Evolutionary conservation across 805 yeast species (phyloP), one percentile per base, ranked within the genome.

Genomic region (Yamadazyma insecticola): DNA sequence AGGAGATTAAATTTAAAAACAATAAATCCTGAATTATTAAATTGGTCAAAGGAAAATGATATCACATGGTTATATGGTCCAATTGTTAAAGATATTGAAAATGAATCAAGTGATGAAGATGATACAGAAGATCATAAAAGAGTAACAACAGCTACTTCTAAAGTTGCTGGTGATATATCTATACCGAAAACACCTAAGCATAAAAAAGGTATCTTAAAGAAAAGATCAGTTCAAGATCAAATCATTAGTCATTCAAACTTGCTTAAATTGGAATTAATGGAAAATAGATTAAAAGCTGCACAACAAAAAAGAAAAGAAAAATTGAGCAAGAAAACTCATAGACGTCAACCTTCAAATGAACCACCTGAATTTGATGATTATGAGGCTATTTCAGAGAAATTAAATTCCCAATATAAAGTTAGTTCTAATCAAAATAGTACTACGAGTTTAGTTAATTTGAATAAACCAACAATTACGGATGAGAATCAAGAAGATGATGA

Each of bases 41-140:
- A 92, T 56, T 92, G 99, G 99, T 78, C 87, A 26, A 92, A 94
- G 59, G 99, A 92, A 48, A 81, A 82, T 36, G 99, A 92, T 55
- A 96, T 92, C 8, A 88, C 97, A 1, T 92, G 98, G 98, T 72
- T 92, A 10, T 92, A 90, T 60, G 99, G 99, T 1, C 99, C 99
- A 0, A 64, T 78, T 15, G 67, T 75, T 34, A 68, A 67, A 35
- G 78, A 72, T 33, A 65, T 61, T 17, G 57, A 50, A 21, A 39
- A 43, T 20, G 44, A 40, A 13, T 33, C 30, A 13, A 50, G 46
- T 18, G 47, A 45, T 21, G 51, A 45, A 17, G 48, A 45, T 9
- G 44, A 47, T 21, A 41, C 41, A 13, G 30, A 31, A 13, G 30
- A 37, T 5, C 36, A 34, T 15, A 14, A 19, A 5, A 41, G 19